A percentile compares a stretch with the other conserved stretches of the same genome.
phyloP scores from a whole-genome alignment of 495 filamentous ascomycete genomes.

The Trichoderma virens region DNA sequence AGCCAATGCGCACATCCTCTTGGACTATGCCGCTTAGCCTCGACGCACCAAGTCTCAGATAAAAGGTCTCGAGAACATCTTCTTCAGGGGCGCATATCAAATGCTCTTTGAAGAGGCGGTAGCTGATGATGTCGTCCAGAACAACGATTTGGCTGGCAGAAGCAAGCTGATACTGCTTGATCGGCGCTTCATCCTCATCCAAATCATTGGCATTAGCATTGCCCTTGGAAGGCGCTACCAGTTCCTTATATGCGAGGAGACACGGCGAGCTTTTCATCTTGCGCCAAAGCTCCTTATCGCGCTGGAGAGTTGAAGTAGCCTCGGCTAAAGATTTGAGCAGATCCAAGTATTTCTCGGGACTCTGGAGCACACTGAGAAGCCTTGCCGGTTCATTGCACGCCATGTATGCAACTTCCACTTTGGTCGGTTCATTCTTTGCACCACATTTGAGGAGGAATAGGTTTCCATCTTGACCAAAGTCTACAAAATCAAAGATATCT shows the following conservation, averaged over 20 bases:
- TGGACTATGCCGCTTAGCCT: slow-evolving; percentile 52
- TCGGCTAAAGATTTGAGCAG: slow-evolving; percentile 72
- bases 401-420: slow-evolving; percentile 69
- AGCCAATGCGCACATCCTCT: slow-evolving; percentile 49
- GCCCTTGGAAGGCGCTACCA: slow-evolving; percentile 43
- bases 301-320: slow-evolving; percentile 57
- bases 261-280: slow-evolving; percentile 70
- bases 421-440: slow-evolving; percentile 83
- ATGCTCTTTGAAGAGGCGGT: slow-evolving; percentile 71
- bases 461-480: slow-evolving; percentile 84
- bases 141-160: slow-evolving; percentile 64
- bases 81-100: slow-evolving; percentile 83
- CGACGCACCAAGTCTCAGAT: slow-evolving; percentile 54
- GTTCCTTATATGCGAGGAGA: slow-evolving; percentile 72
- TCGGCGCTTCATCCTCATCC: slow-evolving; percentile 62
- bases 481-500: slow-evolving; percentile 93
- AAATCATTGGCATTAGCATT: slow-evolving; percentile 41
- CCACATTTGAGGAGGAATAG: slow-evolving; percentile 79
- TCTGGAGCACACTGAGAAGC: slow-evolving; percentile 68
- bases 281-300: slow-evolving; percentile 65
- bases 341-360: slow-evolving; percentile 74
- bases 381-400: slow-evolving; percentile 71
- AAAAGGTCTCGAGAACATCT: slow-evolving; percentile 77
- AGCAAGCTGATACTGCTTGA: slow-evolving; percentile 70
- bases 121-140: slow-evolving; percentile 79